Evolutionary conservation across 2,329 filamentous ascomycete species (phyloP), one percentile per base, ranked within the genome.

Genomic region (Nannizziopsis arthrosporioides): DNA sequence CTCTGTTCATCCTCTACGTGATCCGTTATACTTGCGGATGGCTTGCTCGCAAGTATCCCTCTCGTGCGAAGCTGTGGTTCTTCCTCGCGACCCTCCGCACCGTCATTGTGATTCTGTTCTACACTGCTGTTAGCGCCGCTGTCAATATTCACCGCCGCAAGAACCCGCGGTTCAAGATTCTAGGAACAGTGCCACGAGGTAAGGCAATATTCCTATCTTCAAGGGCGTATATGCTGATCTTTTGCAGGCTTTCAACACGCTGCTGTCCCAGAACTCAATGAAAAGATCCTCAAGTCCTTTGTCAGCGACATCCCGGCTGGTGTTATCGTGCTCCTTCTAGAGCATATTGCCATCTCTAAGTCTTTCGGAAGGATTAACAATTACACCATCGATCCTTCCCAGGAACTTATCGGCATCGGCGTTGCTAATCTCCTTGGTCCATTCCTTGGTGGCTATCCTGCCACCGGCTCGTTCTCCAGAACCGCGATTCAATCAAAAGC

Each of bases 401-500:
- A 98, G 64, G 90, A 98, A 64, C 77, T 98, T 68, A 85, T 98
- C 41, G 90, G 87, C 17, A 94, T 96, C 55, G 90, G 90, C 53
- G 78, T 95, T 19, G 84, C 82, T 32, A 96, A 96, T 62, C 73
- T 96, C 34, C 73, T 96, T 6, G 89, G 86, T 0, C 88, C 92
- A 2, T 94, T 96, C 69, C 74, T 96, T 2, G 92, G 90, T 44
- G 92, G 76, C 1, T 98, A 94, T 61, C 86, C 90, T 11, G 85
- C 87, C 0, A 98, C 90, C 2, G 92, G 92, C 1, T 96, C 92
- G 2, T 96, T 96, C 73, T 94, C 86, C 32, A 81, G 92, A 52
- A 96, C 92, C 22, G 90, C 92, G 46, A 95, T 96, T 69, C 94
- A 95, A 67, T 92, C 90, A 3, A 96, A 96, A 68, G 89, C 92